Conservation (phyloP, 2,329 filamentous ascomycete genomes). For the Diaporthe citrichinensis region DNA sequence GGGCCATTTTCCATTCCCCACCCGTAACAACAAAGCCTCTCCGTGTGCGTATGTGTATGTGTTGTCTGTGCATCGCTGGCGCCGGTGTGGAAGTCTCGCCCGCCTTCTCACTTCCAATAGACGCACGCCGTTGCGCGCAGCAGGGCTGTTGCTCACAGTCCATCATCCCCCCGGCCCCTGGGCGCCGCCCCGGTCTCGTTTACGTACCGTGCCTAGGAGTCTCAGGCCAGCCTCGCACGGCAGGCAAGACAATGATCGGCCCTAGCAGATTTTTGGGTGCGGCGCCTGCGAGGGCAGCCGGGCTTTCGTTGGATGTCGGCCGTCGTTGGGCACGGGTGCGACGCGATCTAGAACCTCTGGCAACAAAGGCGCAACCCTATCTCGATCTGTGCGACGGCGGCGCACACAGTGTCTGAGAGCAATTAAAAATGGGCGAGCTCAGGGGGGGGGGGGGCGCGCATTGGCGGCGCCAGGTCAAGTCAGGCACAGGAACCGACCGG, state of each 20-base stretch:
- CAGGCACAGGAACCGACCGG: background rate
- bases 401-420: constrained; percentile 24
- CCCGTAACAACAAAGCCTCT: constrained; percentile 8
- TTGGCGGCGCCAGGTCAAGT: background rate
- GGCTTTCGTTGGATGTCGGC: constrained; percentile 22
- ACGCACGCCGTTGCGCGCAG: constrained; percentile 30
- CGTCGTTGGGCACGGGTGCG: constrained; percentile 31
- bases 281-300: constrained; percentile 5
- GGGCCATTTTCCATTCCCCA: constrained; percentile 15
- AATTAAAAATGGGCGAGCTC: background rate
- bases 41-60: constrained; percentile 9
- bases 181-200: background rate
- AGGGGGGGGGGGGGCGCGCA: background rate
- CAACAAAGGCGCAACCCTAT: constrained; percentile 31
- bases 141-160: background rate
- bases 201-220: constrained; percentile 2
- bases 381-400: constrained; percentile 35
- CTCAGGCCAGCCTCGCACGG: constrained; percentile 27
- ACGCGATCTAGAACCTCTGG: constrained; percentile 40
- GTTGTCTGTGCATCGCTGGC: constrained; percentile 39
- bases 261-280: constrained; percentile 3
- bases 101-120: constrained; percentile 25
- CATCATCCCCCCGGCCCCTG: background rate
- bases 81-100: constrained; percentile 15
- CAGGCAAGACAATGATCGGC: constrained; percentile 17